Conservation (phyloP, 495 filamentous ascomycete species). For the Neurospora sp. region DNA sequence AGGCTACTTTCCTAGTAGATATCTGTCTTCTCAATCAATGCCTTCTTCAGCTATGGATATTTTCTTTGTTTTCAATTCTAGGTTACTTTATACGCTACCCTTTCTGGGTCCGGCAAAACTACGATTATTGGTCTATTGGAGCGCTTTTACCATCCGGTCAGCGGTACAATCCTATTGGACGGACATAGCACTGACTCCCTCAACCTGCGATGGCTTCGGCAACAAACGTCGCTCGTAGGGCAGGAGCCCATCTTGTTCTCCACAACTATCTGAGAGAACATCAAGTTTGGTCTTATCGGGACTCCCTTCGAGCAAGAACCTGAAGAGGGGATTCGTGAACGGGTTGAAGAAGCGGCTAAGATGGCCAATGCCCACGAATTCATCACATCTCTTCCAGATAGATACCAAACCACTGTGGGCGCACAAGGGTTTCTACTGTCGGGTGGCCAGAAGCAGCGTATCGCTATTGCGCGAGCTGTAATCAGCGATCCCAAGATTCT, state of each 20-base stretch:
- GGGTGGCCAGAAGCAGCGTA: neutral
- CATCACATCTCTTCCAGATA: slow-evolving; percentile 62
- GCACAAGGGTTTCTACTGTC: slow-evolving; percentile 64
- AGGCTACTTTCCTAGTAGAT: no score
- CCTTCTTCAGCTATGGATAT: no score
- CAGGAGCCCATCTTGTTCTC: slow-evolving; percentile 55
- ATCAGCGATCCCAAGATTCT: slow-evolving; percentile 83
- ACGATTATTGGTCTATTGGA: slow-evolving; percentile 84
- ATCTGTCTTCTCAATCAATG: no score
- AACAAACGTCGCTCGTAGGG: slow-evolving; percentile 68
- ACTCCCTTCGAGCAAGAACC: slow-evolving; percentile 30
- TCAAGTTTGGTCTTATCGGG: slow-evolving; percentile 63
- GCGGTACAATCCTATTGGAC: slow-evolving; percentile 29
- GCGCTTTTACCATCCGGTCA: slow-evolving; percentile 79
- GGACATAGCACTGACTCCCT: slow-evolving; percentile 55
- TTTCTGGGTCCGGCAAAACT: slow-evolving; percentile 76
- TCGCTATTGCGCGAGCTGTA: slow-evolving; percentile 56
- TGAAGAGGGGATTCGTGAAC: slow-evolving; percentile 50
- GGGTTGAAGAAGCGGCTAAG: slow-evolving; percentile 68
- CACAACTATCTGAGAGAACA: slow-evolving; percentile 55
- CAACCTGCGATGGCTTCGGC: slow-evolving; percentile 70
- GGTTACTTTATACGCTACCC: slow-evolving; percentile 6
- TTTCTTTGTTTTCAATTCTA: no score
- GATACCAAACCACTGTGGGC: slow-evolving; percentile 82
- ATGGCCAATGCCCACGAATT: slow-evolving; percentile 92